Conservation (phyloP, 2,329 filamentous ascomycete genomes). For the Eutypella sp. region DNA sequence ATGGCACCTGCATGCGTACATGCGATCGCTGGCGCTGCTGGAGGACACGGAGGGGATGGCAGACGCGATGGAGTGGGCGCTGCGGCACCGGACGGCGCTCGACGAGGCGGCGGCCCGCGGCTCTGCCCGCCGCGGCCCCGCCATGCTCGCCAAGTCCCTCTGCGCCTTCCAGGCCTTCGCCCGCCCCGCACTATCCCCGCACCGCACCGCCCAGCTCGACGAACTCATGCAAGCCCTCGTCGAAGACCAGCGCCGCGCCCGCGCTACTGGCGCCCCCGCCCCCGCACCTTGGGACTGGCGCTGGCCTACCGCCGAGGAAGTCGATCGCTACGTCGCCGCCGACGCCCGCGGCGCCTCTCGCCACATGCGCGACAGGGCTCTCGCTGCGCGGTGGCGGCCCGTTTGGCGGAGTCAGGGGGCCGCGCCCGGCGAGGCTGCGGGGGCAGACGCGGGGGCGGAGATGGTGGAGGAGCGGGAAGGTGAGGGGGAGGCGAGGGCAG, state of each 20-base stretch:
- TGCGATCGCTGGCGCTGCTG: slow-evolving; percentile 58
- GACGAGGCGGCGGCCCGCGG: slow-evolving; percentile 29
- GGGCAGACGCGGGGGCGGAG: too few relatives aligned
- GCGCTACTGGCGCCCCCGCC: too few relatives aligned
- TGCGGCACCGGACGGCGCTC: slow-evolving; percentile 35
- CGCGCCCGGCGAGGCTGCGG: too few relatives aligned
- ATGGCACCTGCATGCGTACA: slow-evolving; percentile 51
- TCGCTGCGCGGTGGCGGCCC: too few relatives aligned
- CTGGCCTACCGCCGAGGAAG: slow-evolving; percentile 25
- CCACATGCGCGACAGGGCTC: too few relatives aligned
- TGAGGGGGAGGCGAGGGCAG: too few relatives aligned
- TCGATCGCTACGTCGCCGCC: slow-evolving; percentile 18
- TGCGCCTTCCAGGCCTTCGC: slow-evolving; percentile 46
- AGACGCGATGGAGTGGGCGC: slow-evolving; percentile 54
- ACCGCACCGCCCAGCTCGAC: slow-evolving; percentile 14
- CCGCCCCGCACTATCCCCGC: slow-evolving; percentile 34
- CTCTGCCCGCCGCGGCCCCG: slow-evolving; percentile 22
- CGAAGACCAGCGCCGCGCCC: slow-evolving; percentile 3
- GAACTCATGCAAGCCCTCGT: slow-evolving; percentile 12
- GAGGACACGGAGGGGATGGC: slow-evolving; percentile 56
- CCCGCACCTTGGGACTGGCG: slow-evolving; percentile 22
- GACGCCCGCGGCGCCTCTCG: slow-evolving; percentile 15
- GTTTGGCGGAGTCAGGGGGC: too few relatives aligned
- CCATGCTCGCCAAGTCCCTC: slow-evolving; percentile 30
- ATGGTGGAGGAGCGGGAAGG: too few relatives aligned